Conservation (phyloP, 495 filamentous ascomycete genomes). For the Penicillium fimorum region DNA sequence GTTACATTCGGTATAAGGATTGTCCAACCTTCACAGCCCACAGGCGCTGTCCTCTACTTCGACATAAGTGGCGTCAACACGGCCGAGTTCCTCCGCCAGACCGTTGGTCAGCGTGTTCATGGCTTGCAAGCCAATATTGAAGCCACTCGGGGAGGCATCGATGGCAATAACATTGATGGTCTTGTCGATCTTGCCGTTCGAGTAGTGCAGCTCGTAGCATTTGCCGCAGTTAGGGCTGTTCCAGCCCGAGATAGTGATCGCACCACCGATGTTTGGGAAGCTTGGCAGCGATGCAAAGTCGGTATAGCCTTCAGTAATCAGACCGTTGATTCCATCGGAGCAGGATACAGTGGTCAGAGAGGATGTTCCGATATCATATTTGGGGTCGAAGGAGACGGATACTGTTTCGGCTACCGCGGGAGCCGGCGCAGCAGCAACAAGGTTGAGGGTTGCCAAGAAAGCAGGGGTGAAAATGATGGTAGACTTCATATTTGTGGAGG, state of each 20-base stretch:
- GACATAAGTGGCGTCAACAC: conserved; percentile 50
- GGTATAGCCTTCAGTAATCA: conserved; percentile 65
- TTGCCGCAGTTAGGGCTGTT: conserved; percentile 62
- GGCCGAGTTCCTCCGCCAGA: conserved; percentile 53
- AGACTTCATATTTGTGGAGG: conserved; percentile 23
- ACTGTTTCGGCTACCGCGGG: conserved; percentile 17
- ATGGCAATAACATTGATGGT: conserved; percentile 66
- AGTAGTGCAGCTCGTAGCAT: conserved; percentile 65
- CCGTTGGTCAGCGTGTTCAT: conserved; percentile 65
- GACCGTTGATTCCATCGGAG: conserved; percentile 57
- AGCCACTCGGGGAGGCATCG: conserved; percentile 58
- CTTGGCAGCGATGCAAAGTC: conserved; percentile 55
- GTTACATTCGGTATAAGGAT: neutral
- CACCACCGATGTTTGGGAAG: conserved; percentile 64
- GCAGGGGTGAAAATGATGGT: conserved; percentile 18
- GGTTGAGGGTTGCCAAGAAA: conserved; percentile 20
- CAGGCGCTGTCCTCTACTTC: conserved; percentile 42
- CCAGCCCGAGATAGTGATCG: conserved; percentile 58
- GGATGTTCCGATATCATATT: conserved; percentile 33
- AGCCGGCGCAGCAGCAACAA: conserved; percentile 18
- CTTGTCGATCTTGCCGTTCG: conserved; percentile 33
- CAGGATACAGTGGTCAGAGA: conserved; percentile 62
- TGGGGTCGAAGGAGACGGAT: conserved; percentile 39
- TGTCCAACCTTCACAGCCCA: conserved; percentile 25
- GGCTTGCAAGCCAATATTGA: conserved; percentile 63